Evolutionary conservation across 2,329 filamentous ascomycete genomes (phyloP).

Genomic region (Pestalotiopsis sp.): DNA sequence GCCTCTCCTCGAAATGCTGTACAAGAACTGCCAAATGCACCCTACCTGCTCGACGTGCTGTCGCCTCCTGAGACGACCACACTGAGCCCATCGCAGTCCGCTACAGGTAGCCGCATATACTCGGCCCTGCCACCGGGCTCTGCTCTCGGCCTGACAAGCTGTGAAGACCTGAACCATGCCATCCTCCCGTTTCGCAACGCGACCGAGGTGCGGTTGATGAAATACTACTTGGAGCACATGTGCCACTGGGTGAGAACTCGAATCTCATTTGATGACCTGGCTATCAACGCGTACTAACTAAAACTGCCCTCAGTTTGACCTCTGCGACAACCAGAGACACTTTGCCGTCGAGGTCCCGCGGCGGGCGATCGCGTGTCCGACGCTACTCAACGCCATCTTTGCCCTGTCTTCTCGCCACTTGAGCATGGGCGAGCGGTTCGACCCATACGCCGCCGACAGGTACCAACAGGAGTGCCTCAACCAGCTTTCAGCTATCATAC

Average conservation of each 20-base stretch:
- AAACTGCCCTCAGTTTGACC: constrained; percentile 1
- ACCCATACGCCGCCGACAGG: constrained; percentile 6
- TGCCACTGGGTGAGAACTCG: constrained; percentile 11
- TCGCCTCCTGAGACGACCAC: background rate
- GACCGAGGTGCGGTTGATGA: constrained; percentile 7
- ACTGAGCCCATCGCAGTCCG: background rate
- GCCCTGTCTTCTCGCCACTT: constrained; percentile 7
- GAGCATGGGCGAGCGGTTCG: constrained; percentile 7
- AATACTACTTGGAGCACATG: constrained; percentile 9
- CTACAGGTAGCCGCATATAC: background rate
- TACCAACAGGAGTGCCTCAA: constrained; percentile 11
- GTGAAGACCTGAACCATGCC: background rate
- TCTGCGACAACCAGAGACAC: constrained; percentile 6
- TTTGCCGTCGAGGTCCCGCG: constrained; percentile 8
- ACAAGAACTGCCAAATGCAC: background rate
- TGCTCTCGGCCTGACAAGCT: background rate
- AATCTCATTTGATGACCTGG: no score
- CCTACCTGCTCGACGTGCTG: background rate
- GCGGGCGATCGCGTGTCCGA: constrained; percentile 5
- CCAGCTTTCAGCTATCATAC: constrained; percentile 1
- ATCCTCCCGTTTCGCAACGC: background rate
- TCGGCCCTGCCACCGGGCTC: background rate
- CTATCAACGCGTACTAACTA: no score
- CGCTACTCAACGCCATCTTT: constrained; percentile 10
- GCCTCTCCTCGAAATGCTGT: background rate